A percentile compares a stretch with the other conserved stretches of the same genome.
Conservation (phyloP, 2,329 filamentous ascomycete genomes). For the Curvularia sp. region DNA sequence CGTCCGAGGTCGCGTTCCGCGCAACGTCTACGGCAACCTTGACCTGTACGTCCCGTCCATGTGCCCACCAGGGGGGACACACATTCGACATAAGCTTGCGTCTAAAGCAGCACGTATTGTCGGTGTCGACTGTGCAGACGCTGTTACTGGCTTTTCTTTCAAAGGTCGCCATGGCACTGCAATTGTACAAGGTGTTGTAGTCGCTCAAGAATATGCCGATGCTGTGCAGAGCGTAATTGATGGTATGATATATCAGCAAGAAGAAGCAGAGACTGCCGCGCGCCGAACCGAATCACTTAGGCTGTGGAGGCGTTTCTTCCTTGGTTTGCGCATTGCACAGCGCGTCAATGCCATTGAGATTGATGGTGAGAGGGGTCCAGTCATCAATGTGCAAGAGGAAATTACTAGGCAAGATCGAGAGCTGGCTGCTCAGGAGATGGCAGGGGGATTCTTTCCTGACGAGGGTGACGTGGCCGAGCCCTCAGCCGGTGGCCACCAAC, state of each 20-base stretch:
- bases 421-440: constrained; percentile 39
- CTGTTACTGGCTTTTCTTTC: constrained; percentile 89
- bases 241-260: constrained; percentile 71
- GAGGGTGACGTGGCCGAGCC: constrained; percentile 55
- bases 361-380: constrained; percentile 40
- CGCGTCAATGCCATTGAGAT: constrained; percentile 67
- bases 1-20: constrained; percentile 71
- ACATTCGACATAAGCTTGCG: constrained; percentile 66
- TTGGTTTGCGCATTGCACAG: constrained; percentile 73
- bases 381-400: constrained; percentile 40
- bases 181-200: constrained; percentile 77
- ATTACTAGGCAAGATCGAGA: constrained; percentile 41
- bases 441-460: constrained; percentile 55
- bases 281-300: constrained; percentile 59
- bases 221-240: constrained; percentile 74
- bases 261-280: constrained; percentile 66
- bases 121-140: constrained; percentile 85
- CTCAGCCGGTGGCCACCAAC: constrained; percentile 23
- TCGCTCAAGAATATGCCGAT: constrained; percentile 74
- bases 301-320: constrained; percentile 66
- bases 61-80: constrained; percentile 66
- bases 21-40: constrained; percentile 68
- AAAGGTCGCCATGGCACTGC: constrained; percentile 86
- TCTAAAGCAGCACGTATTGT: constrained; percentile 76
- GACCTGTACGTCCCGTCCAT: constrained; percentile 70